Evolutionary conservation across 2,329 filamentous ascomycete genomes (phyloP).

Genomic region (Diaporthe velutina): DNA sequence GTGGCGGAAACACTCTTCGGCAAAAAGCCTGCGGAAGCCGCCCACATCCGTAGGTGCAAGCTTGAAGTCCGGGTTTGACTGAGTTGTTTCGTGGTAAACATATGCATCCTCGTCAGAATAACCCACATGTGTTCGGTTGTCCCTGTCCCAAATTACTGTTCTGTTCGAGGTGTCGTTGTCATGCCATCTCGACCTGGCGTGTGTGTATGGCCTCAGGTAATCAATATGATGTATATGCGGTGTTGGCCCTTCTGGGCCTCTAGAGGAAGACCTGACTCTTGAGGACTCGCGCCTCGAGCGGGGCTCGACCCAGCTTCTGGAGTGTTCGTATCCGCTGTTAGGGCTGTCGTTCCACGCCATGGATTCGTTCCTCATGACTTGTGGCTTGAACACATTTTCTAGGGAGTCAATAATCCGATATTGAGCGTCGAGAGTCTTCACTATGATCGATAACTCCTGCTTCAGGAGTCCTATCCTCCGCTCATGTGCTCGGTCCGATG

Average conservation of each 20-base stretch:
- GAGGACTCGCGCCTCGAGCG: neutral
- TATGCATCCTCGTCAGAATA: neutral
- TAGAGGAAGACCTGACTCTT: neutral
- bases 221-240: neutral
- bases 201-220: neutral
- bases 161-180: neutral
- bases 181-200: neutral
- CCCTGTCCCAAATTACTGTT: neutral
- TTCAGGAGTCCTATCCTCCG: neutral
- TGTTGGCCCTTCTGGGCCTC: neutral
- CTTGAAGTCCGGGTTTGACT: conserved; percentile 37
- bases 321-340: neutral
- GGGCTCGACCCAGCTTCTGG: neutral
- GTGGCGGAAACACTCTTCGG: conserved; percentile 53
- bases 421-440: neutral
- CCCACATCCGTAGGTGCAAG: conserved; percentile 53
- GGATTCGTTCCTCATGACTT: too few species aligned
- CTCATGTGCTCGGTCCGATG: neutral
- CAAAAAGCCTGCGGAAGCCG: conserved; percentile 54
- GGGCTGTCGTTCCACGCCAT: too few species aligned
- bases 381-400: neutral
- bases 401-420: neutral
- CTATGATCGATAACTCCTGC: neutral
- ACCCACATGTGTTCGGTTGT: neutral
- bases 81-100: neutral